Evolutionary conservation across 2,329 filamentous ascomycete genomes (phyloP), one percentile per base, ranked within the genome.

Genomic region (Fusarium fujikuroi): DNA sequence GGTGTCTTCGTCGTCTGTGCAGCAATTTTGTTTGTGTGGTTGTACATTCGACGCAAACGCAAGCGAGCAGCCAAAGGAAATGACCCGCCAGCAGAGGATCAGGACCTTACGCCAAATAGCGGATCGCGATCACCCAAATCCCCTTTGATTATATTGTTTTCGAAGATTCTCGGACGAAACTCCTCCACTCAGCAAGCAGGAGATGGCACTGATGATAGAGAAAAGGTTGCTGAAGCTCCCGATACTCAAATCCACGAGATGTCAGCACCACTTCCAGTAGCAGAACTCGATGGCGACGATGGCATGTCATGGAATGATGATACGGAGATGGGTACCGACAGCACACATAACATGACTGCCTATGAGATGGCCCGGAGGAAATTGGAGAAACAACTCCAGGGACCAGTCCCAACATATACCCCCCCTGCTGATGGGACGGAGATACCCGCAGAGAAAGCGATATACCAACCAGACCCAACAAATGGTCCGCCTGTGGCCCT

Each of bases 331-430:
- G 83, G 83, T 2, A 83, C 81, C 2, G 81, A 84, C 30, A 82
- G 83, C 37, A 80, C 81, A 0, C 79, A 83, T 7, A 80, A 80
- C 25, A 65, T 86, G 40, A 86, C 82, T 46, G 81, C 85, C 3
- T 90, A 90, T 67, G 87, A 91, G 64, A 73, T 84, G 18, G 85
- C 86, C 1, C 81, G 84, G 66, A 82, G 83, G 63, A 89, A 88
- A 76, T 75, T 89, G 36, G 86, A 87, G 21, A 82, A 83, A 52
- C 86, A 88, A 66, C 82, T 88, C 34, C 84, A 85, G 68, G 85
- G 87, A 0, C 85, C 86, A 3, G 84, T 86, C 10, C 86, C 87
- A 9, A 83, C 83, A 14, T 88, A 88, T 73, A 81, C 81, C 1
- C 85, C 85, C n/a, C 81, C 84, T n/a, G 62, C 69, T 12, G 74